Evolutionary conservation across 257 asterid species (phyloP).

Genomic region (Oldenlandia corymbosa): DNA sequence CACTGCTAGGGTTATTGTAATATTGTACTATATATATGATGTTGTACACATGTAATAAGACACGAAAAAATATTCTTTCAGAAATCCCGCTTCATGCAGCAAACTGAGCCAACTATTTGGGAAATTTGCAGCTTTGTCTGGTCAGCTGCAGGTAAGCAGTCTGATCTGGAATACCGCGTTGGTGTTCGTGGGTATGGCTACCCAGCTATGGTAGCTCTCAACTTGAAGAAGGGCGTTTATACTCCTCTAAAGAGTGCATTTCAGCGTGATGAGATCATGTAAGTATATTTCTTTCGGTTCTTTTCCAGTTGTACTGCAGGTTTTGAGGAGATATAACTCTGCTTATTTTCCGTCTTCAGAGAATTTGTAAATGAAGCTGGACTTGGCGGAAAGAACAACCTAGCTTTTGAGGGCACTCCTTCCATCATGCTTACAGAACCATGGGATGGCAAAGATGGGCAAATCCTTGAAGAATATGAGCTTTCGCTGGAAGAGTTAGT

Average conservation of each 20-base stretch:
- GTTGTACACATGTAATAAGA: too few relatives aligned
- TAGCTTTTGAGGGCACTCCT: conserved; percentile 53
- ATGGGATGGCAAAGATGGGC: conserved; percentile 95
- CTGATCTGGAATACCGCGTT: conserved; percentile 74
- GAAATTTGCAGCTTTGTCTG: conserved; percentile 66
- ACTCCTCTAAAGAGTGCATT: conserved; percentile 87
- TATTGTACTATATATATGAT: too few relatives aligned
- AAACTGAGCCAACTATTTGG: conserved; percentile 4
- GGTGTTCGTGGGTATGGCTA: conserved; percentile 97
- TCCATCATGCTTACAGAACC: conserved; percentile 54
- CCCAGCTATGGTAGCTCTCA: conserved; percentile 88
- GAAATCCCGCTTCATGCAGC: too few relatives aligned
- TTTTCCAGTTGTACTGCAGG: too few relatives aligned
- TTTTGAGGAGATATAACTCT: too few relatives aligned
- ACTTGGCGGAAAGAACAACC: conserved; percentile 78
- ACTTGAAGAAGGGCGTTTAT: conserved; percentile 71
- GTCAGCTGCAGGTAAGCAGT: conserved; percentile 91
- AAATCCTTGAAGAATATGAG: conserved; percentile 84
- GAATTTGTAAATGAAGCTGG: conserved; percentile 84
- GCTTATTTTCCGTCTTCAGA: too few relatives aligned
- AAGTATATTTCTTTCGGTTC: too few relatives aligned
- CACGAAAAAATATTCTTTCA: too few relatives aligned
- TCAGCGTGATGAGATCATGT: conserved; percentile 52
- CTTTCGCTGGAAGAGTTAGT: conserved; percentile 91
- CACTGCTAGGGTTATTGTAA: too few relatives aligned